Percentiles rank a stretch among this genome's conserved stretches.
These are phyloP conservation scores for Beauveria sp. DNA, from an alignment of 2,329 filamentous ascomycete genomes.

Conservation along the genomic window DNA sequence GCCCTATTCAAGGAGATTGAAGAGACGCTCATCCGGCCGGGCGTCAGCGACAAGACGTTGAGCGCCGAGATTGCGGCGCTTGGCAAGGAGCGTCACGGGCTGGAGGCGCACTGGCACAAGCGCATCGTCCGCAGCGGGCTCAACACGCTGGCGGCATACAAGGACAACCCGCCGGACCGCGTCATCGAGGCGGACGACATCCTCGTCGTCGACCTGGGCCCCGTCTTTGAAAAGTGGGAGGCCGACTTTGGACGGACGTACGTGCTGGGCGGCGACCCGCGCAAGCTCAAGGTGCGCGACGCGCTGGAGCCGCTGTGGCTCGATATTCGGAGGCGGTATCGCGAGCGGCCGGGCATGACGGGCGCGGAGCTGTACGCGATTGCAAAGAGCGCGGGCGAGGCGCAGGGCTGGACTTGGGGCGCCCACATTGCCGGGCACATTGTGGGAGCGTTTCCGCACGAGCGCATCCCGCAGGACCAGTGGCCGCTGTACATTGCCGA, in stretches of 20 bases:
- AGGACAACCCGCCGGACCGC: constrained; percentile 42
- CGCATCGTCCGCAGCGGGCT: constrained; percentile 41
- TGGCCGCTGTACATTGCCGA: constrained; percentile 36
- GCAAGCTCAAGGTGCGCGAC: constrained; percentile 37
- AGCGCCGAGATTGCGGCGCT: constrained; percentile 38
- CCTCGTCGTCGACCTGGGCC: constrained; percentile 42
- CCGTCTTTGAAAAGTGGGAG: constrained; percentile 45
- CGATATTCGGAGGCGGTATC: constrained; percentile 33
- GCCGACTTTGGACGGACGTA: constrained; percentile 47
- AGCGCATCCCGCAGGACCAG: constrained; percentile 41
- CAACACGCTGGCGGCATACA: constrained; percentile 40
- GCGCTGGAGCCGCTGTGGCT: constrained; percentile 39
- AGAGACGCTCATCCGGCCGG: constrained; percentile 35
- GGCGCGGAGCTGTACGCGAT: constrained; percentile 40
- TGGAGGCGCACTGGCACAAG: constrained; percentile 46
- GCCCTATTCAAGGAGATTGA: constrained; percentile 41
- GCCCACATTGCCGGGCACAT: constrained; percentile 39
- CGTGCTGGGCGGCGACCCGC: constrained; percentile 38
- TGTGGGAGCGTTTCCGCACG: constrained; percentile 42
- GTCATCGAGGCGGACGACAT: constrained; percentile 41
- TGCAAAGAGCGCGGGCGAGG: constrained; percentile 28
- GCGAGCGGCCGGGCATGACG: constrained; percentile 35
- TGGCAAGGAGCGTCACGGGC: constrained; percentile 22
- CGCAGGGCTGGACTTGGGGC: constrained; percentile 37
- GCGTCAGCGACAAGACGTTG: constrained; percentile 38